These are phyloP conservation scores for Solidago caesia DNA, from an alignment of 129 eudicot genomes.

Conservation along the genomic window DNA sequence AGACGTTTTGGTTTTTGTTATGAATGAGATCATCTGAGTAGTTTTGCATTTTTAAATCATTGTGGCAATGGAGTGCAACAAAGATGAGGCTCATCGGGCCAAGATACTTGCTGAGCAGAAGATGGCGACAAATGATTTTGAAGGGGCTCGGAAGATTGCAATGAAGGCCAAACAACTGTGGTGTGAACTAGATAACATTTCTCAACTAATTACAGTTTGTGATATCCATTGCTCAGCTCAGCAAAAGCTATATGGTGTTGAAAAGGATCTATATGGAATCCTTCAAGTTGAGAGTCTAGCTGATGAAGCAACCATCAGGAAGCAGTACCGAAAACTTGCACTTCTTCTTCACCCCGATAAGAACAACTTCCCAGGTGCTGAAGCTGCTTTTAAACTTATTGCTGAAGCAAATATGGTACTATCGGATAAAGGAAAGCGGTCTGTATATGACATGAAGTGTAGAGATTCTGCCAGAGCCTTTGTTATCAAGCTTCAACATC, in stretches of 20 bases:
- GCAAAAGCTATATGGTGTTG: slow-evolving; percentile 47
- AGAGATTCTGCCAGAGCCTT: slow-evolving; percentile 31
- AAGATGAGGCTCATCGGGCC: slow-evolving; percentile 78
- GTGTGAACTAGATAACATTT: slow-evolving; percentile 71
- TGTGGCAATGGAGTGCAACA: slow-evolving; percentile 57
- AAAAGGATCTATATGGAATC: slow-evolving; percentile 77
- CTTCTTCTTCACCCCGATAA: slow-evolving; percentile 91
- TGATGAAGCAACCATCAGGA: slow-evolving; percentile 67
- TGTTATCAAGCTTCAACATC: slow-evolving; percentile 38
- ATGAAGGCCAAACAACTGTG: slow-evolving; percentile 57
- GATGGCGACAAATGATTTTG: slow-evolving; percentile 67
- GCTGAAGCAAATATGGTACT: slow-evolving; percentile 84
- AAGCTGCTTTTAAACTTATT: slow-evolving; percentile 91
- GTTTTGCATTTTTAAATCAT: slow-evolving; percentile 19
- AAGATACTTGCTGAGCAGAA: slow-evolving; percentile 69
- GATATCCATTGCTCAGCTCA: slow-evolving; percentile 83
- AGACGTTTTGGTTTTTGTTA: background rate
- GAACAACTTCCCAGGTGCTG: slow-evolving; percentile 90
- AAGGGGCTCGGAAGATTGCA: slow-evolving; percentile 77
- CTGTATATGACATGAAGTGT: slow-evolving; percentile 54
- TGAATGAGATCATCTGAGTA: slow-evolving; percentile 19
- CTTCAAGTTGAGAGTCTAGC: slow-evolving; percentile 76
- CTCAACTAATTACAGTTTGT: slow-evolving; percentile 72
- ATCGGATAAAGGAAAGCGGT: slow-evolving; percentile 63
- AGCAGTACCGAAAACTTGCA: slow-evolving; percentile 86